A percentile compares a stretch with the other conserved stretches of the same genome.
phyloP scores from a whole-genome alignment of 2,329 filamentous ascomycete genomes.

The Diaporthe citri region DNA sequence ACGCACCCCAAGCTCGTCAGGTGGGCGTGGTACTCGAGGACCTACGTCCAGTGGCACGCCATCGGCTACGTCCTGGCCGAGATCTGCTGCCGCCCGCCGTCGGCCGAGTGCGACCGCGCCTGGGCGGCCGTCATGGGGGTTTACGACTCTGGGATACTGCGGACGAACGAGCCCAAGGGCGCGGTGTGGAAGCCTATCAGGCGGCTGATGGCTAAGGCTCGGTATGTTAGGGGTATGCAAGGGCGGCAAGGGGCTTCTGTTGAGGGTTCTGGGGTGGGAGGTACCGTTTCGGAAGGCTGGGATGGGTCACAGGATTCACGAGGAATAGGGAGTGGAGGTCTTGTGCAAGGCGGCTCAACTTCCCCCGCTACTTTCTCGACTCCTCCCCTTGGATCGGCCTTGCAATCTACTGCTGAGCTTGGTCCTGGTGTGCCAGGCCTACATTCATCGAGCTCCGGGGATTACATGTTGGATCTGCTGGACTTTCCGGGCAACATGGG shows the following conservation, averaged over 20 bases:
- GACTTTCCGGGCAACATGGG: not conserved
- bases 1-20: conserved; percentile 70
- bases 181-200: conserved; percentile 38
- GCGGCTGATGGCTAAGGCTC: conserved; percentile 39
- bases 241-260: not conserved
- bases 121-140: conserved; percentile 57
- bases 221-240: conserved; percentile 38
- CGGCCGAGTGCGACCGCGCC: conserved; percentile 62
- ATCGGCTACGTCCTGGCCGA: conserved; percentile 64
- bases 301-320: not conserved
- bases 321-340: too few relatives aligned
- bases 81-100: conserved; percentile 61
- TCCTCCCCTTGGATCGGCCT: not conserved
- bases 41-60: conserved; percentile 65
- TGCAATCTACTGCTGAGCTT: not conserved
- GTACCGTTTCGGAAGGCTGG: not conserved
- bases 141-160: conserved; percentile 14
- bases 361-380: too few relatives aligned
- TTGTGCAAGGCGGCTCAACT: not conserved
- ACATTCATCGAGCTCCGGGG: not conserved
- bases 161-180: not conserved
- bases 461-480: conserved; percentile 11
- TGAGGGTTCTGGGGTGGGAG: rapidly evolving
- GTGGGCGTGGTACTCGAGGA: conserved; percentile 64
- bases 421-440: not conserved